Evolutionary conservation across 257 asterid genomes (phyloP).

Genomic region (Solanum dulcamara): DNA sequence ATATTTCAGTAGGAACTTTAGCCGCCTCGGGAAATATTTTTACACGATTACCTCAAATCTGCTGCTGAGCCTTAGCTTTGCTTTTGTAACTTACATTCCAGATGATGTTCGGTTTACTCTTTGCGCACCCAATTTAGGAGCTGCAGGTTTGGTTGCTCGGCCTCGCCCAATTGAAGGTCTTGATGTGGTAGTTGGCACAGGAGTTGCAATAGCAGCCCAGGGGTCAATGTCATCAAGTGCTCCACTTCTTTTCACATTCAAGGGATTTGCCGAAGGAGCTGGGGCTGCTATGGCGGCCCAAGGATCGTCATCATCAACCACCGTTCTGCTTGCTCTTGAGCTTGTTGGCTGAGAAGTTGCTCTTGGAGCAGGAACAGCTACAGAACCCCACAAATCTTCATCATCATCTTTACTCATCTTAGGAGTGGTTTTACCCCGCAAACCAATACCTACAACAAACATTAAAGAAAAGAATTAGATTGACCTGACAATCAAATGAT

Average conservation of each 20-base stretch:
- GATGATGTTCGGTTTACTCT: slow-evolving; percentile 82
- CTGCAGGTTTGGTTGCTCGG: slow-evolving; percentile 56
- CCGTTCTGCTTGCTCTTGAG: slow-evolving; percentile 21
- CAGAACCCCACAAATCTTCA: slow-evolving; percentile 55
- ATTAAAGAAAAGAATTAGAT: not conserved
- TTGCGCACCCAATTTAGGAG: slow-evolving; percentile 73
- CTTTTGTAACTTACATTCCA: slow-evolving; percentile 33
- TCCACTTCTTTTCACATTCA: slow-evolving; percentile 8
- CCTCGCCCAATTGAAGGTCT: slow-evolving; percentile 65
- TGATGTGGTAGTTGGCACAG: slow-evolving; percentile 54
- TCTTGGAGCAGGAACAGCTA: slow-evolving; percentile 34
- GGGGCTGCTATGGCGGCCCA: slow-evolving; percentile 58
- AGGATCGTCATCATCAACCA: slow-evolving; percentile 39
- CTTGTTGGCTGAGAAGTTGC: slow-evolving; percentile 18
- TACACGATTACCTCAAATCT: slow-evolving; percentile 20
- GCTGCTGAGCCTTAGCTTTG: not conserved
- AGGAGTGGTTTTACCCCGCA: slow-evolving; percentile 38
- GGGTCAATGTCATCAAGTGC: slow-evolving; percentile 19
- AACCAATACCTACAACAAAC: slow-evolving; percentile 41
- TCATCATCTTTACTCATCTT: slow-evolving; percentile 43
- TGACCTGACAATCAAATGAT: not conserved
- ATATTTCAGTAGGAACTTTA: not conserved
- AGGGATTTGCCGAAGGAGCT: slow-evolving; percentile 43
- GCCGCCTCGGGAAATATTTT: slow-evolving; percentile 11
- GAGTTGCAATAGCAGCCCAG: slow-evolving; percentile 52